Evolutionary conservation across 169 alveolate species (phyloP).

Genomic region (Eimeria mitis): DNA sequence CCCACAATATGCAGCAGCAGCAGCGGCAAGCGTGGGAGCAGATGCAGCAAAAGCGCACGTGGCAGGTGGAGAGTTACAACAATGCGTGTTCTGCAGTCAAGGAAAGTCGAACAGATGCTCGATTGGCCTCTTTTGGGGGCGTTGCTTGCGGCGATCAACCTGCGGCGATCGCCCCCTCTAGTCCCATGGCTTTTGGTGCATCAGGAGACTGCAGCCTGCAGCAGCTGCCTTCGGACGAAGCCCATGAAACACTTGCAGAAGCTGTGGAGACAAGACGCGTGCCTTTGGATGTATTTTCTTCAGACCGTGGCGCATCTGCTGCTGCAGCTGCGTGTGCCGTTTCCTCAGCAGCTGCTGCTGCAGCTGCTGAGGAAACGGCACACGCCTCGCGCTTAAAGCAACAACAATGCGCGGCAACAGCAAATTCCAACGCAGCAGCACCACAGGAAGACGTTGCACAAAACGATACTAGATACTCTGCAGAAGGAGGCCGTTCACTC

Average conservation of each 20-base stretch:
- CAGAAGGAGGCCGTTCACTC: background rate
- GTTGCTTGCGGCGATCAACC: background rate
- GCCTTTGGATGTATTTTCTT: background rate
- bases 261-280: background rate
- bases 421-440: background rate
- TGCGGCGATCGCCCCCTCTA: background rate
- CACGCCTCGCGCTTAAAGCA: background rate
- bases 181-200: background rate
- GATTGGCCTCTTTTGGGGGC: background rate
- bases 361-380: background rate
- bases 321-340: conserved; percentile 9
- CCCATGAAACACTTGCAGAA: background rate
- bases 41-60: conserved; percentile 16
- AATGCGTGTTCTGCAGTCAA: background rate
- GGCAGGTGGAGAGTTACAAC: background rate
- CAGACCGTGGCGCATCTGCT: background rate
- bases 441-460: background rate
- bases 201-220: conserved; percentile 5
- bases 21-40: background rate
- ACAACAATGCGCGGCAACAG: background rate
- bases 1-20: conserved; percentile 7
- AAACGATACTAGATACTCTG: background rate
- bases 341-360: background rate
- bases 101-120: background rate
- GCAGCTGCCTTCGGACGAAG: background rate